A percentile compares a stretch with the other conserved stretches of the same genome.
Evolutionary conservation across 1,284 basidiomycete genomes (phyloP).

Genomic region (Melampsora americana): DNA sequence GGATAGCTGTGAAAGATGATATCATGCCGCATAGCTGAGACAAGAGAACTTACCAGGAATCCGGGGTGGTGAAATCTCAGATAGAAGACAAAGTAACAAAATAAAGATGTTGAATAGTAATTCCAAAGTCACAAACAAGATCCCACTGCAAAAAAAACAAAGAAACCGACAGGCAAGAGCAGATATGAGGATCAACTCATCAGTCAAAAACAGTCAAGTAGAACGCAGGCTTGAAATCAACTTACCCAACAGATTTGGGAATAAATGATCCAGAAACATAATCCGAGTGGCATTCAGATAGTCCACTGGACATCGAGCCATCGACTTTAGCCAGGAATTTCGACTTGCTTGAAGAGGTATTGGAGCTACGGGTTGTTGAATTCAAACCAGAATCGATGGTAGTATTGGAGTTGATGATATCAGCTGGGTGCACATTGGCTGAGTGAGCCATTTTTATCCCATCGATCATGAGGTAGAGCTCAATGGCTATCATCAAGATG

Average conservation of each 20-base stretch:
- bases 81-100: constrained; percentile 32
- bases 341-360: background rate
- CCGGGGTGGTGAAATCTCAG: constrained; percentile 31
- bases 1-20: constrained; percentile 18
- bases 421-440: background rate
- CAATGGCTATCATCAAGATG: constrained; percentile 24
- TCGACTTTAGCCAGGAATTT: background rate
- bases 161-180: background rate
- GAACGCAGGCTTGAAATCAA: background rate
- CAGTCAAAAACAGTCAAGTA: background rate
- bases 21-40: background rate
- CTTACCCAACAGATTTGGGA: constrained; percentile 38
- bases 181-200: background rate
- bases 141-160: constrained; percentile 15
- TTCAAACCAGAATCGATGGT: background rate
- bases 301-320: background rate
- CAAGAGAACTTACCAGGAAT: constrained; percentile 19
- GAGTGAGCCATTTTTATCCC: background rate
- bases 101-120: constrained; percentile 36
- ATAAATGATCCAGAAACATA: constrained; percentile 33
- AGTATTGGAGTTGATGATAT: background rate
- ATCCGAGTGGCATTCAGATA: constrained; percentile 4
- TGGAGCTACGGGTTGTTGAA: background rate
- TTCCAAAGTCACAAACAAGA: constrained; percentile 37
- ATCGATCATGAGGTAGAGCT: constrained; percentile 31